Base-by-base conservation (phyloP, 2,329 filamentous ascomycete species). In the Ophiostoma ips region DNA sequence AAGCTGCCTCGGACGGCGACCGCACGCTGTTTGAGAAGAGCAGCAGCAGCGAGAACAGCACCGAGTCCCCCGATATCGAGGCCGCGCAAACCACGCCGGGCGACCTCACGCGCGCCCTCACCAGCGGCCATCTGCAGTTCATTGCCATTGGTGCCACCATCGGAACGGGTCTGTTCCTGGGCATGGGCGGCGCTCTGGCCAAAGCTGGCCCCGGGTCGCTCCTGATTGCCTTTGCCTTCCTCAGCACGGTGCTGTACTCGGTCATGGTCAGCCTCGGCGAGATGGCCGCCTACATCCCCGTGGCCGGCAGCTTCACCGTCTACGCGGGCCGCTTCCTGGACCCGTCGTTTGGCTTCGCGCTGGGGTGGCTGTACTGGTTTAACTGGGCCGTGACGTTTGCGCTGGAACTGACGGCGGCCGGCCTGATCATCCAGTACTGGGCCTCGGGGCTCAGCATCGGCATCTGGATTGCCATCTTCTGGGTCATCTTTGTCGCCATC, bases 311-410 rank as follows among this genome's bases (percentile, higher is more conserved):
- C 2, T 83, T 81, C 59, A 73, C 83, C 54, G 76, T 79, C 53
- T 69, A 82, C 58, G 77, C 77, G 5, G 77, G 78, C 28, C 68
- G 77, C 56, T 83, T 77, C 74, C 76, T 77, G 9, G 79, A 83
- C 60, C 77, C 82, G n/a, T 71, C 79, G 10, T 66, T 78, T 18
- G 78, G 79, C 31, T 81, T 83, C 58, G 71, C 70, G 60, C 67
- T 63, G 12, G 66, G 65, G 18, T 68, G 65, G 65, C 68, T 68
- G 52, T 69, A 68, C 55, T 69, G 68, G 50, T 58, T 68, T 60
- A 81, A 75, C 35, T 89, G 54, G 54, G 53, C 52, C 16, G 50
- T 54, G 30, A 74, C 80, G 38, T 90, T 72, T 63, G 72, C 75
- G 0, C 73, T 87, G 9, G 84, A 89, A 60, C 69, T 88, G 36